These are phyloP conservation scores for Nicotiana tabacum DNA, from an alignment of 257 asterid genomes.

Conservation along the genomic window DNA sequence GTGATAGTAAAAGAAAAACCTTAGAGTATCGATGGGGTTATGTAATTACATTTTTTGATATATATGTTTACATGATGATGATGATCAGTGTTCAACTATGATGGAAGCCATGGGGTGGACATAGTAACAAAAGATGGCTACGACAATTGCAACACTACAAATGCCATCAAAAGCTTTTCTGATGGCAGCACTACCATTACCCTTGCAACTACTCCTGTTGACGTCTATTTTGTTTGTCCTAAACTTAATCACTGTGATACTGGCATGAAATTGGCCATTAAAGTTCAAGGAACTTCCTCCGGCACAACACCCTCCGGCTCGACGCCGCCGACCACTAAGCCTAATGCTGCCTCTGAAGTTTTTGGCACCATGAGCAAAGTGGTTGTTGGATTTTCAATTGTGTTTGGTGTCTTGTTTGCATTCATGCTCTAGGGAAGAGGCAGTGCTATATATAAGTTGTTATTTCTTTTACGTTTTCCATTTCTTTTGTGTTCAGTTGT, in stretches of 20 bases:
- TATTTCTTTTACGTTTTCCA: not conserved
- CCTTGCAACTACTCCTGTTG: slow-evolving; percentile 28
- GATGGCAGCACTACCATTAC: slow-evolving; percentile 38
- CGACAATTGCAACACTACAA: slow-evolving; percentile 29
- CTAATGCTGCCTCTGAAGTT: slow-evolving; percentile 22
- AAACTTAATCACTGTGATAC: slow-evolving; percentile 40
- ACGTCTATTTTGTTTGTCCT: slow-evolving; percentile 52
- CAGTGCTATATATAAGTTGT: slow-evolving; percentile 38
- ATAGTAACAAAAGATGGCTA: slow-evolving; percentile 39
- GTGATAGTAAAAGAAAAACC: no score
- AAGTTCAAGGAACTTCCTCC: slow-evolving; percentile 24
- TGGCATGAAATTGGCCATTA: slow-evolving; percentile 55
- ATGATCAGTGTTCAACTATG: slow-evolving; percentile 51
- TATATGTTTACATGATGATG: no score
- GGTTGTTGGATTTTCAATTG: slow-evolving; percentile 29
- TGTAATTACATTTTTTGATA: no score
- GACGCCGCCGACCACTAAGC: not conserved
- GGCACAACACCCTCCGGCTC: slow-evolving; percentile 20
- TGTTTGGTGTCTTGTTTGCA: slow-evolving; percentile 36
- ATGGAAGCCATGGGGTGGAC: slow-evolving; percentile 34
- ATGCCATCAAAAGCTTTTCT: slow-evolving; percentile 20
- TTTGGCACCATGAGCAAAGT: slow-evolving; percentile 27
- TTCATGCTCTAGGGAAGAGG: slow-evolving; percentile 65
- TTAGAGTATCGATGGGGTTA: no score
- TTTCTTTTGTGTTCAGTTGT: not conserved